phyloP scores from a whole-genome alignment of 805 yeast species.

The Candida manassasensis region DNA sequence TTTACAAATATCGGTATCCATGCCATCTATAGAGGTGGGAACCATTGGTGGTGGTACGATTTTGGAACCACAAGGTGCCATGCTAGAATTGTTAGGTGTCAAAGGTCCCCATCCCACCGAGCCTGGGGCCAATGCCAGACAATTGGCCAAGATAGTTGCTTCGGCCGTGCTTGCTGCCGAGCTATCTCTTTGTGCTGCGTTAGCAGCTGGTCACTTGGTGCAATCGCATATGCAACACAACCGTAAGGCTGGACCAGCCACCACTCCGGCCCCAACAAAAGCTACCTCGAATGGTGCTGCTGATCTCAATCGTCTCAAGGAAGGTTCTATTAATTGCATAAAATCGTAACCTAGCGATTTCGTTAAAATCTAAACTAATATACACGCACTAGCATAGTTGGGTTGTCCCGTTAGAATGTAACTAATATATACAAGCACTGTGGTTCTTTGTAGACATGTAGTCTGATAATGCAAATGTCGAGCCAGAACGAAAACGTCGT shows the following conservation, averaged over 20 bases:
- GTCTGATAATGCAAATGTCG: too few species aligned
- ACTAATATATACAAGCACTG: too few species aligned
- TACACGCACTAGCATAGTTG: too few species aligned
- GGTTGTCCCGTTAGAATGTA: too few species aligned
- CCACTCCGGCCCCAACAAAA: conserved; percentile 19
- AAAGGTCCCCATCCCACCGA: conserved; percentile 91
- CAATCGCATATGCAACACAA: conserved; percentile 97
- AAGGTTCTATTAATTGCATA: conserved; percentile 75
- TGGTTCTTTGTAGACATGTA: too few species aligned
- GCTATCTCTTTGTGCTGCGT: conserved; percentile 87
- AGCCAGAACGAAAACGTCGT: too few species aligned
- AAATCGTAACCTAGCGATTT: conserved; percentile 39
- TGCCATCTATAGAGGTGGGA: conserved; percentile 99
- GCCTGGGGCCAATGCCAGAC: conserved; percentile 94
- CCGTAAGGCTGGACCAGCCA: conserved; percentile 56
- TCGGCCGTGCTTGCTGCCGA: conserved; percentile 96
- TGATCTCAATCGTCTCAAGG: conserved; percentile 46
- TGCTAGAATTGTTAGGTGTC: conserved; percentile 91
- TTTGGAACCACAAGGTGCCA: conserved; percentile 93
- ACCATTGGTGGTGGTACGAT: conserved; percentile 99
- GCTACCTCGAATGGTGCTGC: conserved; percentile 40
- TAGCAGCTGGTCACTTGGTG: conserved; percentile 97
- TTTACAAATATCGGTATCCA: conserved; percentile 88
- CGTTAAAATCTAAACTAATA: neutral
- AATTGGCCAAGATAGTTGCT: conserved; percentile 88